A percentile compares a stretch with the other conserved stretches of the same genome.
These are phyloP conservation scores for Coffea eugenioides DNA, from an alignment of 257 asterid species.

Conservation along the genomic window DNA sequence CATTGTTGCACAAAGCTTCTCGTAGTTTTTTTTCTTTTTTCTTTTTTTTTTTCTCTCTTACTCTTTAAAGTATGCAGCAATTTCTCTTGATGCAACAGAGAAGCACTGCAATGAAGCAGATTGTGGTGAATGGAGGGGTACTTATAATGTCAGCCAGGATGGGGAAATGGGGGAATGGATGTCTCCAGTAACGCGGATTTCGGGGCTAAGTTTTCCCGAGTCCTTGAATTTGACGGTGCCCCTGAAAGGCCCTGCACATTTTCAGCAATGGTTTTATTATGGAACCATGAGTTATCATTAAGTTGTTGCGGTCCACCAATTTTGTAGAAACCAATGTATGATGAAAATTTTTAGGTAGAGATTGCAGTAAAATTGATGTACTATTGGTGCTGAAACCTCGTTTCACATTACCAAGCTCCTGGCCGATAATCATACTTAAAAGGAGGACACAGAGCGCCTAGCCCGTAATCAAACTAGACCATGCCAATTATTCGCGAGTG, in stretches of 20 bases:
- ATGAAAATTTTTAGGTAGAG: not conserved
- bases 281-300: not conserved
- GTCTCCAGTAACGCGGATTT: not conserved
- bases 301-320: not conserved
- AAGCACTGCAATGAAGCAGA: not conserved
- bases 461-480: not conserved
- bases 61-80: constrained; percentile 4
- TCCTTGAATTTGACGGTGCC: not conserved
- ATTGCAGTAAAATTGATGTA: no score
- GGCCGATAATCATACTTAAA: not conserved
- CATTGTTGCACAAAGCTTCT: constrained; percentile 7
- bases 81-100: constrained; percentile 16
- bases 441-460: no score
- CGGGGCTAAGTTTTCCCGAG: not conserved
- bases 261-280: not conserved
- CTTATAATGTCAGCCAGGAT: not conserved
- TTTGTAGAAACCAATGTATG: not conserved
- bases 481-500: not conserved
- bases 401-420: no score
- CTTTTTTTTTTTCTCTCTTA: not conserved
- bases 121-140: not conserved
- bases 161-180: not conserved
- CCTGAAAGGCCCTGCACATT: constrained; percentile 4
- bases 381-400: no score
- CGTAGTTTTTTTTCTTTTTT: not conserved